These are phyloP conservation scores for Dispira simplex DNA, from an alignment of 192 early-diverging fungal species.

Conservation along the genomic window DNA sequence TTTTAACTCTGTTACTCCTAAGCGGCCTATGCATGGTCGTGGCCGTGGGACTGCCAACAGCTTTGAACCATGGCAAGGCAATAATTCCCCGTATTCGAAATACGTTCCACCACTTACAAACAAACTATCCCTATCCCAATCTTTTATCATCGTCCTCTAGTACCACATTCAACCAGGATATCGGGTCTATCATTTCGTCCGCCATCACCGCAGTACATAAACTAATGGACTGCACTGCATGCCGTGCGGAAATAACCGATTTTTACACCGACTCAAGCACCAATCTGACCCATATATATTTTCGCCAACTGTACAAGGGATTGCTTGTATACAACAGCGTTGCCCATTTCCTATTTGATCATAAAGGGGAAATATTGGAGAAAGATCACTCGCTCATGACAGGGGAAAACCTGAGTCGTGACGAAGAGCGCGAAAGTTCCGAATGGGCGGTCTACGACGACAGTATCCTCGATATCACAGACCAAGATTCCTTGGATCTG, in stretches of 20 bases:
- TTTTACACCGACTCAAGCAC: not conserved
- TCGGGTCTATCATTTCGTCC: not conserved
- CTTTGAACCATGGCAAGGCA: too few relatives aligned
- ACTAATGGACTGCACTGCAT: not conserved
- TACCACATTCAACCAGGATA: too few relatives aligned
- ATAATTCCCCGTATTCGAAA: too few relatives aligned
- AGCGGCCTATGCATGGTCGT: too few relatives aligned
- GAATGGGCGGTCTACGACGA: not conserved
- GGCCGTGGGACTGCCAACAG: too few relatives aligned
- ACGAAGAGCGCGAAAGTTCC: not conserved
- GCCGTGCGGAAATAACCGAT: not conserved
- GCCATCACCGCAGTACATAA: not conserved
- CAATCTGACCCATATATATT: not conserved
- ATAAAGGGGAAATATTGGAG: not conserved
- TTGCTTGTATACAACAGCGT: not conserved
- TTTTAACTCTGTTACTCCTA: too few relatives aligned
- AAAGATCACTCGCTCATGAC: not conserved
- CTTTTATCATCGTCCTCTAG: too few relatives aligned
- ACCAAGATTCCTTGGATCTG: not conserved
- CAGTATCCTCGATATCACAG: not conserved
- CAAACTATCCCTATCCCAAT: too few relatives aligned
- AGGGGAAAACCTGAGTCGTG: not conserved
- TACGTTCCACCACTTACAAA: too few relatives aligned
- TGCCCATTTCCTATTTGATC: not conserved
- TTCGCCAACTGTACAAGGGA: conserved; percentile 1